Conservation (phyloP, 2,329 filamentous ascomycete species). For the Phyllosticta citrichinensis region DNA sequence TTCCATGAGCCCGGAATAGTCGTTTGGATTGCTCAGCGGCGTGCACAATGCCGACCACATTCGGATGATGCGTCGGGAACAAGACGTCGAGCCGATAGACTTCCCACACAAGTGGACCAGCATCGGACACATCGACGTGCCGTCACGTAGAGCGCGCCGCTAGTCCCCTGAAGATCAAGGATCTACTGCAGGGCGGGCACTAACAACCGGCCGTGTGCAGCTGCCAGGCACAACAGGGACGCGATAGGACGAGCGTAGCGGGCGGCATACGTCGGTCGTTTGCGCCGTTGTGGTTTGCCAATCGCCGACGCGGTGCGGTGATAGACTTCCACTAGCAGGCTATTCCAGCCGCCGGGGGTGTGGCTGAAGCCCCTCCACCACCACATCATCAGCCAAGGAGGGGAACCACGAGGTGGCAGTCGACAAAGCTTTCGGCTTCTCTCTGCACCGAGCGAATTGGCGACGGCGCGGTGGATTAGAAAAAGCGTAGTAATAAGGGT, state of each 20-base stretch:
- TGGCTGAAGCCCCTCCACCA: not conserved
- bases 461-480: not conserved
- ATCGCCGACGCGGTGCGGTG: not conserved
- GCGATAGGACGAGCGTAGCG: not conserved
- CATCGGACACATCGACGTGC: not conserved
- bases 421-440: not conserved
- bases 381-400: not conserved
- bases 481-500: not conserved
- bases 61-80: not conserved
- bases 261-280: not conserved
- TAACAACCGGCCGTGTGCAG: not conserved
- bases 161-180: not conserved
- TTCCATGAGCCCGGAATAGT: not conserved
- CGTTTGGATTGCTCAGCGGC: not conserved
- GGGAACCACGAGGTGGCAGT: not conserved
- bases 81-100: not conserved
- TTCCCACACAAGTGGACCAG: not conserved
- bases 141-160: not conserved
- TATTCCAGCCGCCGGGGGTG: not conserved
- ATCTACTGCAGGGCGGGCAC: not conserved
- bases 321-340: not conserved
- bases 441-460: not conserved
- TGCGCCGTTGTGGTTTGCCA: not conserved
- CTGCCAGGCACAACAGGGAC: not conserved
- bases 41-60: not conserved